Percentiles rank a stretch among this genome's conserved stretches.
These are phyloP conservation scores for Senna tora DNA, from an alignment of 306 rosid species.

Conservation along the genomic window DNA sequence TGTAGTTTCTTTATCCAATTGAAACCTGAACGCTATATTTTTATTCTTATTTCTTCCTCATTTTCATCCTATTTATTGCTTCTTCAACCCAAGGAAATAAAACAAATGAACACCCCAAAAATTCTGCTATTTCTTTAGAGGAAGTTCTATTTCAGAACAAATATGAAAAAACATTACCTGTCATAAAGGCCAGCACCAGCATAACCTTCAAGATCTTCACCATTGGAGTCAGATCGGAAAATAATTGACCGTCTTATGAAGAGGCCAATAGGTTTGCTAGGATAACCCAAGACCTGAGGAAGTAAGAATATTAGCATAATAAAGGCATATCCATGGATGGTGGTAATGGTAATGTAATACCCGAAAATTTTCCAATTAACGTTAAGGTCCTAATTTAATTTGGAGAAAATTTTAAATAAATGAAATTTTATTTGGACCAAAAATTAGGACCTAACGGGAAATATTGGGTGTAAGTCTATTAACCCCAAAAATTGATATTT, in stretches of 20 bases:
- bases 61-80: neutral
- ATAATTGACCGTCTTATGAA: constrained; percentile 80
- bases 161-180: constrained; percentile 58
- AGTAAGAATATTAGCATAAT: constrained; percentile 34
- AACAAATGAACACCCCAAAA: constrained; percentile 14
- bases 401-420: no score
- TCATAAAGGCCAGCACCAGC: constrained; percentile 99
- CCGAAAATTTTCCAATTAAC: no score
- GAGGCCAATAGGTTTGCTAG: constrained; percentile 94
- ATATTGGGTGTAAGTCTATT: no score
- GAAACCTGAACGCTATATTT: constrained; percentile 1
- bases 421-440: no score
- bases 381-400: no score
- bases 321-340: constrained; percentile 31
- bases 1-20: constrained; percentile 10
- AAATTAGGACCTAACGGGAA: no score
- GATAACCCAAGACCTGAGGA: constrained; percentile 88
- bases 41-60: constrained; percentile 9
- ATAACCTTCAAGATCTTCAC: constrained; percentile 98
- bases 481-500: no score
- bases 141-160: constrained; percentile 14
- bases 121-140: constrained; percentile 8
- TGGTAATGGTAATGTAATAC: constrained; percentile 9
- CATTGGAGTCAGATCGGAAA: constrained; percentile 97
- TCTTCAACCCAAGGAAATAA: constrained; percentile 23